Evolutionary conservation across 148 eudicot species (phyloP).

Genomic region (Silene latifolia): DNA sequence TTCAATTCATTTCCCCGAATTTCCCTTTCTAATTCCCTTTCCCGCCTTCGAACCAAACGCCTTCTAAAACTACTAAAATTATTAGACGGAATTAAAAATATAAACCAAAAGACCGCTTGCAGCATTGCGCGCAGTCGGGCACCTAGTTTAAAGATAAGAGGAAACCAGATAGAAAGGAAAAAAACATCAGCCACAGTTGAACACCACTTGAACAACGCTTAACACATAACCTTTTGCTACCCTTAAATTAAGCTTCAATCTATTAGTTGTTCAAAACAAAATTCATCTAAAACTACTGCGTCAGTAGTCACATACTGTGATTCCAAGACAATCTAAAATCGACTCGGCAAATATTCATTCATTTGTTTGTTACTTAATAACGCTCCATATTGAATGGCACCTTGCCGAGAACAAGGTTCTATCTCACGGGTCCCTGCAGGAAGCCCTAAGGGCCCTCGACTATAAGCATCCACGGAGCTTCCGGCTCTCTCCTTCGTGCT

Average conservation of each 20-base stretch:
- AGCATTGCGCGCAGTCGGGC: no score
- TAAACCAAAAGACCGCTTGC: no score
- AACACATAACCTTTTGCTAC: neutral
- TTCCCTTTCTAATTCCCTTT: no score
- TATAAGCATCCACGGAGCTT: neutral
- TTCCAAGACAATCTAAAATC: neutral
- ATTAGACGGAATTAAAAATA: no score
- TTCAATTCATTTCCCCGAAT: no score
- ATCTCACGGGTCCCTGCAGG: neutral
- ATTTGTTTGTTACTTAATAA: neutral
- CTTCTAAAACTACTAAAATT: no score
- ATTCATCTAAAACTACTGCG: neutral
- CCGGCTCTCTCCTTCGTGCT: neutral
- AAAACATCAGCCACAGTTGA: no score
- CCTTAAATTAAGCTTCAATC: neutral
- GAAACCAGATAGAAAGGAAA: no score
- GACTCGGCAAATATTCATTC: neutral
- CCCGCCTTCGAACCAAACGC: no score
- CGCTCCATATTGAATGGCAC: neutral
- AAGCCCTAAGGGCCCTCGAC: neutral
- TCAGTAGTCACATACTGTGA: neutral
- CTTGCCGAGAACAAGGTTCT: neutral
- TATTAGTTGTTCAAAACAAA: neutral
- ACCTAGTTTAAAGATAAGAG: no score
- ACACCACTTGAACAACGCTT: no score